Base-by-base conservation (phyloP, 192 early-diverging fungal genomes). In the Umbelopsis vinacea region DNA sequence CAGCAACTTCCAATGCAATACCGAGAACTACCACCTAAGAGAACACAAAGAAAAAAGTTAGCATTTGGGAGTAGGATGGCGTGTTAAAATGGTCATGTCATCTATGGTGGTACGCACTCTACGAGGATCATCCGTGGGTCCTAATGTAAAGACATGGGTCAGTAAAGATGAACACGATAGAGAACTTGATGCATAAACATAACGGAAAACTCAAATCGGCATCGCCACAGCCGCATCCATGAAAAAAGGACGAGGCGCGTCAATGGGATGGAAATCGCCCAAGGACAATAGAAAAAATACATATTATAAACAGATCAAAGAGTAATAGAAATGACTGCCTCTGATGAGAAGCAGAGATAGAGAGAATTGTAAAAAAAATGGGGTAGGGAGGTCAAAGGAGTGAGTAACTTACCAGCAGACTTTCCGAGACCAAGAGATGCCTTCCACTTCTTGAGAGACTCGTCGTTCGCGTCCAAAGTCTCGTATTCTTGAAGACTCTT, bases 381-480 rank as follows among this genome's bases (percentile, higher is more conserved):
- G 11, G 29, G n/a, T 70, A 14, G 33, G 47, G 50, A 46, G 66
- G 46, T 54, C 43, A 43, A 29, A 43, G 40, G 40, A 43, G 40
- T 43, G 40, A 12, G 40, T 43, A 21, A 66, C 78, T 81, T 82
- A 88, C 87, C 86, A 82, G 84, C 22, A 37, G 83, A 74, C 21
- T 71, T 74, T 68, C 71, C 77, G 45, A 99, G 81, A 37, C 97
- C 97, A 52, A 99, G 89, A 21, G 94, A 95, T 71, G 90, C 91
- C 86, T 99, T 99, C 97, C 97, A 99, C 82, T 95, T 96, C 67
- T 86, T 83, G 37, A 99, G 87, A n/a, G 95, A 95, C 79, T 96
- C 94, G 83, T 97, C 97, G 70, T 86, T 79, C 66, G 94, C 89
- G 75, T 98, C 97, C 60, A 99, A 86, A 40, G 87, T 76, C 70